A percentile compares a stretch with the other conserved stretches of the same genome.
phyloP scores from a whole-genome alignment of 768 basidiomycete species.

The Fibroporia radiculosa region DNA sequence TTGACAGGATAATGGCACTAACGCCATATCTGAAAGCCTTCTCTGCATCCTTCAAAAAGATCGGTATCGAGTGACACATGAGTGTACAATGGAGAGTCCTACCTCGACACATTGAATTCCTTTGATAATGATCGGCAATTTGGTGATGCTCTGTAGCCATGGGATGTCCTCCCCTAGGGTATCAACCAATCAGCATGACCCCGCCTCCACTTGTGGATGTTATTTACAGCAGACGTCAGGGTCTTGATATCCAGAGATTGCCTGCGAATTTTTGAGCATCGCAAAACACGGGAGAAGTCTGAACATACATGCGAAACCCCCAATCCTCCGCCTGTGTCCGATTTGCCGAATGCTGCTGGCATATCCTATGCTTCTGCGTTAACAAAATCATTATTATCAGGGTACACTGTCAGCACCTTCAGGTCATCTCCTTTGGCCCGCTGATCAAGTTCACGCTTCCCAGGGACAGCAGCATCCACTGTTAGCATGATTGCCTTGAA shows the following conservation, averaged over 20 bases:
- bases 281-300: not conserved
- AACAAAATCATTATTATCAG: not conserved
- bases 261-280: conserved; percentile 7
- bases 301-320: conserved; percentile 22
- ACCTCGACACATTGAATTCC: conserved; percentile 41
- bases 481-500: conserved; percentile 43
- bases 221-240: conserved; percentile 26
- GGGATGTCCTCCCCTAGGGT: conserved; percentile 25
- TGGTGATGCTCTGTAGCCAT: conserved; percentile 33
- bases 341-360: conserved; percentile 15
- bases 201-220: not conserved
- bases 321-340: conserved; percentile 5
- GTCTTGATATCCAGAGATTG: conserved; percentile 25
- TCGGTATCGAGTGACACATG: conserved; percentile 1
- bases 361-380: conserved; percentile 2
- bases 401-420: conserved; percentile 1
- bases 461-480: conserved; percentile 37
- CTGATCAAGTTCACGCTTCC: conserved; percentile 33
- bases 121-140: conserved; percentile 35
- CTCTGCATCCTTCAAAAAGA: conserved; percentile 30
- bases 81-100: conserved; percentile 3
- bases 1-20: conserved; percentile 39
- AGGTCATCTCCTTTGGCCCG: conserved; percentile 22
- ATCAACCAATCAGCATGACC: not conserved
- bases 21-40: conserved; percentile 34